These are phyloP conservation scores for Monotropa hypopitys DNA, from an alignment of 179 eudicot species.

Conservation along the genomic window DNA sequence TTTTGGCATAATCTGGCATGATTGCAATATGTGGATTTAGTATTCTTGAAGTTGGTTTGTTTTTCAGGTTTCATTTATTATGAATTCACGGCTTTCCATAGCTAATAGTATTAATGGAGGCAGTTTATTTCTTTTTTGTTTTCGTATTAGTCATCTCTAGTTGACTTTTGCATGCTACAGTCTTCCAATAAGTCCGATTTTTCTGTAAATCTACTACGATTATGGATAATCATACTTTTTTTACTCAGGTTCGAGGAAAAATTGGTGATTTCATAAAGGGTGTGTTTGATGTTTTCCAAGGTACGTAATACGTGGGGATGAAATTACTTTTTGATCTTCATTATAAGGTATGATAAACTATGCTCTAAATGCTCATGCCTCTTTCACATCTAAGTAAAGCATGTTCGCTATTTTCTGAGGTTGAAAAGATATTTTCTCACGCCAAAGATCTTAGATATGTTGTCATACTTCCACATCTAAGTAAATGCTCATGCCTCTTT, in stretches of 20 bases:
- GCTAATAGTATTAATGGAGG: background rate
- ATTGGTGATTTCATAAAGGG: constrained; percentile 52
- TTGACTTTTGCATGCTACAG: background rate
- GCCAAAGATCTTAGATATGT: no score
- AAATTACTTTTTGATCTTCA: background rate
- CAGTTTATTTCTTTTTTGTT: background rate
- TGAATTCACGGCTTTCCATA: background rate
- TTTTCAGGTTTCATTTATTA: background rate
- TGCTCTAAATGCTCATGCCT: background rate
- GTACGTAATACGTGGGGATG: constrained; percentile 17
- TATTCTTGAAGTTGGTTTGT: background rate
- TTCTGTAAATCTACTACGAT: background rate
- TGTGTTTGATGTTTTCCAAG: constrained; percentile 56
- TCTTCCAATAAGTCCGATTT: background rate
- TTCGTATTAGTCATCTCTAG: background rate
- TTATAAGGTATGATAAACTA: background rate
- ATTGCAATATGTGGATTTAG: background rate
- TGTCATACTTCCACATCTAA: no score
- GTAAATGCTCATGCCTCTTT: background rate
- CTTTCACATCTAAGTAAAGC: background rate
- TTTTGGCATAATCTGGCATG: background rate
- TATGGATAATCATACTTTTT: background rate
- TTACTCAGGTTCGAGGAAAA: constrained; percentile 42
- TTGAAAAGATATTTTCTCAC: background rate
- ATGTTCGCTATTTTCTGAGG: background rate